These are phyloP conservation scores for Leptodontidium sp. DNA, from an alignment of 2,329 filamentous ascomycete genomes.

Conservation along the genomic window DNA sequence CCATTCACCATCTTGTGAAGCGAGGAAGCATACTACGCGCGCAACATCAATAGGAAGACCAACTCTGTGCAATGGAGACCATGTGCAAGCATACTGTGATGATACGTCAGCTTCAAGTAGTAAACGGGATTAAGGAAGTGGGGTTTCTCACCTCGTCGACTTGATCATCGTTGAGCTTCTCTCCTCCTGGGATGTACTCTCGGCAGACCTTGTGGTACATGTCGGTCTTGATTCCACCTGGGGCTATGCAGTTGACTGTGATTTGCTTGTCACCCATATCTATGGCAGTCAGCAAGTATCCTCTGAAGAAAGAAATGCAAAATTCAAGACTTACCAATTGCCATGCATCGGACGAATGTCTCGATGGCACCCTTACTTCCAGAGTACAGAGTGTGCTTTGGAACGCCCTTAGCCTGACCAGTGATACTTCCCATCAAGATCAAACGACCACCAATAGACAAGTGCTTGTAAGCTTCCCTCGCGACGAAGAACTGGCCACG, in stretches of 20 bases:
- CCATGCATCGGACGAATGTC: constrained; percentile 78
- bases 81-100: constrained; percentile 64
- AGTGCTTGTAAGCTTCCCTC: constrained; percentile 76
- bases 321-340: constrained; percentile 60
- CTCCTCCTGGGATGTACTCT: constrained; percentile 67
- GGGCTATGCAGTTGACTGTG: constrained; percentile 73
- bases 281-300: constrained; percentile 61
- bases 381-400: constrained; percentile 77
- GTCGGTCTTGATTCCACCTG: constrained; percentile 70
- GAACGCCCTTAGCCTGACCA: constrained; percentile 70
- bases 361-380: constrained; percentile 80
- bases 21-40: constrained; percentile 35
- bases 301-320: neutral
- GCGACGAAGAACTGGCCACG: constrained; percentile 79
- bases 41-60: constrained; percentile 73
- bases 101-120: neutral
- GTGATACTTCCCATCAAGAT: constrained; percentile 80
- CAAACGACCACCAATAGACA: constrained; percentile 74
- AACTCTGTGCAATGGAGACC: constrained; percentile 71
- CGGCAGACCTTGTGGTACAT: constrained; percentile 75
- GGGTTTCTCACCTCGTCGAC: constrained; percentile 56
- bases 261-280: constrained; percentile 69
- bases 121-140: neutral
- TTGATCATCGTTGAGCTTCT: constrained; percentile 62
- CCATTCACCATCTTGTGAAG: constrained; percentile 34